These are phyloP conservation scores for Ophiostoma himal-ulmi DNA, from an alignment of 2,329 filamentous ascomycete species.

Conservation along the genomic window DNA sequence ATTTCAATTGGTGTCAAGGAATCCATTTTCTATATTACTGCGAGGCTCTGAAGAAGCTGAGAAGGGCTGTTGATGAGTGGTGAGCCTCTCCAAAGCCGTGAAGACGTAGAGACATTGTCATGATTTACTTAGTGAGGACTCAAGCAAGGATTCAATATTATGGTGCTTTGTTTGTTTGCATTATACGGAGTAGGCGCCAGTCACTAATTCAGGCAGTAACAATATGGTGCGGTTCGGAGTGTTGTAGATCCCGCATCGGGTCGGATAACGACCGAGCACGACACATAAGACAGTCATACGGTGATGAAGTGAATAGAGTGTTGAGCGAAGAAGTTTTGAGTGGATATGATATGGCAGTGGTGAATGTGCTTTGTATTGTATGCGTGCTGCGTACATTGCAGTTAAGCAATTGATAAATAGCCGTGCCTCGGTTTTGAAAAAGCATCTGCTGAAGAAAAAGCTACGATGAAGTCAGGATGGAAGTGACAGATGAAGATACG, in stretches of 20 bases:
- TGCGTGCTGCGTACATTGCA: background rate
- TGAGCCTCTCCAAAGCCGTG: too few species aligned
- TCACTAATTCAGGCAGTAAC: background rate
- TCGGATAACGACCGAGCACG: background rate
- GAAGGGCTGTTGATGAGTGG: too few species aligned
- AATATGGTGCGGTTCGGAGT: background rate
- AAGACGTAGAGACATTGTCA: too few species aligned
- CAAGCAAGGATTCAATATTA: background rate
- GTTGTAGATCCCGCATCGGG: background rate
- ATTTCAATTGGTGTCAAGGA: background rate
- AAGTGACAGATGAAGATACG: background rate
- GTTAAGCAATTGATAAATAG: too few species aligned
- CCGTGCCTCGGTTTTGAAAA: too few species aligned
- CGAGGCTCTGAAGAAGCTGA: background rate
- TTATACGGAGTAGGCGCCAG: background rate
- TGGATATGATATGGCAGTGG: background rate
- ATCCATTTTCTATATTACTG: too few species aligned
- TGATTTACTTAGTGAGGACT: too few species aligned
- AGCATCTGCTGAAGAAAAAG: too few species aligned
- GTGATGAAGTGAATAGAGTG: background rate
- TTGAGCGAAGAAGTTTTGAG: background rate
- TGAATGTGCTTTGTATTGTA: background rate
- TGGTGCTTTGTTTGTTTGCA: background rate
- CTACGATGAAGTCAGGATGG: background rate
- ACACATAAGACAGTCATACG: background rate